A percentile compares a stretch with the other conserved stretches of the same genome.
Evolutionary conservation across 2,329 filamentous ascomycete genomes (phyloP).

Genomic region (Cytospora leucostoma): DNA sequence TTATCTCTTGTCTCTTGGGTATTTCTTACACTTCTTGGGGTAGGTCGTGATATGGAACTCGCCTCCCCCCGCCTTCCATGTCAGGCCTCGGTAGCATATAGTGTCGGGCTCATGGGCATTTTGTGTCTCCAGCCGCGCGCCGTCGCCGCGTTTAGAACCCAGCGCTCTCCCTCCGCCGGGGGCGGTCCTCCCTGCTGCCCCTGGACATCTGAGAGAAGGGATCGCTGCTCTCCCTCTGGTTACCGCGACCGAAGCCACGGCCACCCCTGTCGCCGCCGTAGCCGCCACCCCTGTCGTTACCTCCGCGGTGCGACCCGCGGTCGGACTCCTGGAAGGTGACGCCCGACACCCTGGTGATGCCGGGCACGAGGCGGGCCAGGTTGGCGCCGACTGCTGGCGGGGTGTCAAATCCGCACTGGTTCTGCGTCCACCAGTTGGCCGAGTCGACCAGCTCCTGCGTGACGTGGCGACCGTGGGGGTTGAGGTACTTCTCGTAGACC

Average conservation of each 20-base stretch:
- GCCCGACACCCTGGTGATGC: constrained; percentile 35
- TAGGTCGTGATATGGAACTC: background rate
- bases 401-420: constrained; percentile 54
- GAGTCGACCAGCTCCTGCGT: constrained; percentile 45
- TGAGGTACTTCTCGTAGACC: constrained; percentile 61
- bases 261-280: constrained; percentile 7
- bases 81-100: background rate
- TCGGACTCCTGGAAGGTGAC: constrained; percentile 38
- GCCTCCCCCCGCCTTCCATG: background rate
- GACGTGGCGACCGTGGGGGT: constrained; percentile 42
- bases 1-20: background rate
- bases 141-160: constrained; percentile 7
- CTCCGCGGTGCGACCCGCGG: background rate
- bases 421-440: constrained; percentile 55
- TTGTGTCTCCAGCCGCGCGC: background rate
- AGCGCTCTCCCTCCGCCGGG: background rate
- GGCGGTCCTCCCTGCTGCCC: constrained; percentile 1
- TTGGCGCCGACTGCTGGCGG: constrained; percentile 44
- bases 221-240: constrained; percentile 9
- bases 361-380: constrained; percentile 34
- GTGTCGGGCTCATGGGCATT: background rate
- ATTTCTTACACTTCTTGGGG: background rate
- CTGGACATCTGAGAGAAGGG: constrained; percentile 18
- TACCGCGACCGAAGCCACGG: constrained; percentile 5
- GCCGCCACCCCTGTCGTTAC: background rate